Evolutionary conservation across 208 protist species (phyloP).

Genomic region (Acanthamoeba triangularis): DNA sequence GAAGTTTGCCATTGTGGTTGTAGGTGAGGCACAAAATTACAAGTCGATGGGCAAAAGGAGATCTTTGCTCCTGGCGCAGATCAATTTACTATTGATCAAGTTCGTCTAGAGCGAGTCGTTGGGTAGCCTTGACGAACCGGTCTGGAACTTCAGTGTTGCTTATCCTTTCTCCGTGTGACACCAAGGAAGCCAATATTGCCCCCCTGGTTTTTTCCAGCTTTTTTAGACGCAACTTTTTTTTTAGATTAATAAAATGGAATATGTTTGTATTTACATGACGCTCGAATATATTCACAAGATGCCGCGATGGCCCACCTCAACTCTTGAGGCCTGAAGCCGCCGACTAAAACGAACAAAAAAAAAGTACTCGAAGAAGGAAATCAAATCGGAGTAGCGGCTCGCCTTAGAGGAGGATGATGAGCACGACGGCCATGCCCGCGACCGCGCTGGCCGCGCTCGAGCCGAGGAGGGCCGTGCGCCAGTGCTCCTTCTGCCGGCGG

Average conservation of each 20-base stretch:
- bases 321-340: too few relatives aligned
- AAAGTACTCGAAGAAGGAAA: not conserved
- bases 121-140: too few relatives aligned
- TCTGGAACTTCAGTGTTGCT: not conserved
- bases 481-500: slow-evolving; percentile 20
- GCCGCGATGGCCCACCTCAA: too few relatives aligned
- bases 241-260: too few relatives aligned
- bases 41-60: too few relatives aligned
- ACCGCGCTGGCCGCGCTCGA: too few relatives aligned
- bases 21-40: not conserved
- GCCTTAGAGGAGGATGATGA: slow-evolving; percentile 8
- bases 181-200: not conserved
- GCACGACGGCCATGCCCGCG: not conserved
- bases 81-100: too few relatives aligned
- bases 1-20: not conserved
- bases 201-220: not conserved
- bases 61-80: too few relatives aligned
- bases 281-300: not conserved
- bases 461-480: not conserved
- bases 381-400: too few relatives aligned
- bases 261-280: not conserved
- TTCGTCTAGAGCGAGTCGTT: too few relatives aligned
- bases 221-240: not conserved
- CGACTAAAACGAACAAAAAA: too few relatives aligned
- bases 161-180: not conserved